Conservation (phyloP, 768 basidiomycete species). For the Rhodotorula diobovata region DNA sequence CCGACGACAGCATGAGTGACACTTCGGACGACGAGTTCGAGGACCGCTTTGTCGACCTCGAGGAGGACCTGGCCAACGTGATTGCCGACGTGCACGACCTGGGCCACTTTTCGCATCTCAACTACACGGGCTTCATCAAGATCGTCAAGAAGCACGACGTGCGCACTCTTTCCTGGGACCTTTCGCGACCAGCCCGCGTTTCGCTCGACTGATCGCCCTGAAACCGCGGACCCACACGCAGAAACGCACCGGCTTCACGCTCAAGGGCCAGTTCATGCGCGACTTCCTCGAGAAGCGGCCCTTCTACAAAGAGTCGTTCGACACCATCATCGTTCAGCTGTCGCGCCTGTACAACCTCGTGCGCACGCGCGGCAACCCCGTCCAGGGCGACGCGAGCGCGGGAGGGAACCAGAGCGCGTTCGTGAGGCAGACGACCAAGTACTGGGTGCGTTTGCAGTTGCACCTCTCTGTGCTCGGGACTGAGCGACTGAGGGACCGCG, state of each 20-base stretch:
- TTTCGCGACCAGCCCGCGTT: no score
- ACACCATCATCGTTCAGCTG: conserved; percentile 89
- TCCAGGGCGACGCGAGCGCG: conserved; percentile 85
- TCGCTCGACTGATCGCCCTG: no score
- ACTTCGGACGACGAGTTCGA: conserved; percentile 59
- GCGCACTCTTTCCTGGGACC: neutral
- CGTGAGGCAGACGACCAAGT: conserved; percentile 97
- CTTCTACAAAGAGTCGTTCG: conserved; percentile 91
- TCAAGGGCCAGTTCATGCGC: conserved; percentile 83
- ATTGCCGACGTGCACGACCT: conserved; percentile 63
- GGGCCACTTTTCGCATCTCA: conserved; percentile 85
- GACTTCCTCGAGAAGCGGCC: conserved; percentile 89
- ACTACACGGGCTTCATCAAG: conserved; percentile 98
- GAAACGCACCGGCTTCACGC: conserved; percentile 83
- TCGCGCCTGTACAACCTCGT: conserved; percentile 93
- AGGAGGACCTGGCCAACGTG: conserved; percentile 89
- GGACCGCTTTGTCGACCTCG: conserved; percentile 75
- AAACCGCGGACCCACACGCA: no score
- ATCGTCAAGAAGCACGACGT: conserved; percentile 99
- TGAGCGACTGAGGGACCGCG: neutral
- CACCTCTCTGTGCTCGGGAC: neutral
- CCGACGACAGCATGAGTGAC: conserved; percentile 52
- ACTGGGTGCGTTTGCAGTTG: conserved; percentile 65
- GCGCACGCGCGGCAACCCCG: conserved; percentile 88
- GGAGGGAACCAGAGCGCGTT: conserved; percentile 96